A percentile compares a stretch with the other conserved stretches of the same genome.
These are phyloP conservation scores for Nissolia schottii DNA, from an alignment of 306 rosid genomes.

Conservation along the genomic window DNA sequence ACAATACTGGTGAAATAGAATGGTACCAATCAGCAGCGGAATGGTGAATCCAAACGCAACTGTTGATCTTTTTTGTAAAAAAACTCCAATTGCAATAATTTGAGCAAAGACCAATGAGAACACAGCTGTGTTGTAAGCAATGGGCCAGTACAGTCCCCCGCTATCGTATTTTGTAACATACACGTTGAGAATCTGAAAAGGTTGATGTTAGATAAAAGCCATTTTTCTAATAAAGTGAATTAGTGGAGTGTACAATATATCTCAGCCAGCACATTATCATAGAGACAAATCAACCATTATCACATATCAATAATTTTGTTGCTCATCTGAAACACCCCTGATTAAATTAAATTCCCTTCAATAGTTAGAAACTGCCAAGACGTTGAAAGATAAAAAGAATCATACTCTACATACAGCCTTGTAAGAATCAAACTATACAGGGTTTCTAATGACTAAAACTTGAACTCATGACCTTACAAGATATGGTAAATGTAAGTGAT, in stretches of 20 bases:
- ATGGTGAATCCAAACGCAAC: slow-evolving; percentile 84
- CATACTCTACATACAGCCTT: not conserved
- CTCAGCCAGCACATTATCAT: not conserved
- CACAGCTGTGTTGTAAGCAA: slow-evolving; percentile 73
- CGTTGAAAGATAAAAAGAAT: not conserved
- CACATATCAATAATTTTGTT: not conserved
- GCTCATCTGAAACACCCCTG: not conserved
- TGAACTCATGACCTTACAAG: not conserved
- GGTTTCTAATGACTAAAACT: not conserved
- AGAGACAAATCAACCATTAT: not conserved
- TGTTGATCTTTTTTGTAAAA: slow-evolving; percentile 65
- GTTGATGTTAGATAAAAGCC: not conserved
- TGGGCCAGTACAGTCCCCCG: slow-evolving; percentile 83
- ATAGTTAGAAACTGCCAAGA: slow-evolving; percentile 9
- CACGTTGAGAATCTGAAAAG: slow-evolving; percentile 74
- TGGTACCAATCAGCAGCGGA: slow-evolving; percentile 65
- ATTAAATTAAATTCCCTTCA: not conserved
- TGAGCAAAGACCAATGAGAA: slow-evolving; percentile 67
- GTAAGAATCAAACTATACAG: not conserved
- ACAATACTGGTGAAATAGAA: slow-evolving; percentile 81
- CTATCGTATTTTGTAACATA: slow-evolving; percentile 63
- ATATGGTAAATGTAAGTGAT: not conserved
- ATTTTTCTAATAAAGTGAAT: not conserved
- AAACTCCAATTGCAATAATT: slow-evolving; percentile 81
- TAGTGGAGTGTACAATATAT: not conserved